Evolutionary conservation across 257 asterid species (phyloP).

Genomic region (Anisodus acutangulus): DNA sequence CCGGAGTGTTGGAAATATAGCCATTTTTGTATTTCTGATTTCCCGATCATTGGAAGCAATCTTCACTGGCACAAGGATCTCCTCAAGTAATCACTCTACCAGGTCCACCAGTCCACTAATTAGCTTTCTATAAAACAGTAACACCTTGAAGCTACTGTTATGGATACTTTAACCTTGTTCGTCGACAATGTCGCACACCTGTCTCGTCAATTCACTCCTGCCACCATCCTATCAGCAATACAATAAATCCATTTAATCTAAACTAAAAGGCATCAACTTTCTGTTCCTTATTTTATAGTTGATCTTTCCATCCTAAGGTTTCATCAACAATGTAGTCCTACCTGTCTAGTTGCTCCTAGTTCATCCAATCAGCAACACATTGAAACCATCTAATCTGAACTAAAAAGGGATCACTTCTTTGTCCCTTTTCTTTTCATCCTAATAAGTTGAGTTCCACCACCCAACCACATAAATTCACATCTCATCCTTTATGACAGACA

Average conservation of each 20-base stretch:
- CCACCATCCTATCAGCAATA: not conserved
- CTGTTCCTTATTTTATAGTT: not conserved
- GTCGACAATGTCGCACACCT: not conserved
- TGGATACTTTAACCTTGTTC: not conserved
- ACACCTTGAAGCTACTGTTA: not conserved
- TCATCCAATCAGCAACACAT: not conserved
- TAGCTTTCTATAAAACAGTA: not conserved
- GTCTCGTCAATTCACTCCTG: constrained; percentile 11
- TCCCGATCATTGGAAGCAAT: too few relatives aligned
- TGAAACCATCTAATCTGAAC: not conserved
- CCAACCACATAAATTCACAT: not conserved
- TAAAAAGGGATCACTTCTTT: not conserved
- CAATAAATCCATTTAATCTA: not conserved
- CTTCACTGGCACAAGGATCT: too few relatives aligned
- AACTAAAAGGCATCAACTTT: not conserved
- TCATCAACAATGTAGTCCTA: constrained; percentile 20
- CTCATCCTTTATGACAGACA: not conserved
- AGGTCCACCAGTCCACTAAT: not conserved
- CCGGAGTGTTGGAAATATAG: too few relatives aligned
- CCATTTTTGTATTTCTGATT: too few relatives aligned
- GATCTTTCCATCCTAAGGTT: constrained; percentile 5
- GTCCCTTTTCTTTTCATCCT: not conserved
- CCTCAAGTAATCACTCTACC: too few relatives aligned
- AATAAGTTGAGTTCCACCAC: not conserved
- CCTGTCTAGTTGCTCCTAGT: not conserved